Evolutionary conservation across 371 early-diverging fungal genomes (phyloP).

Genomic region (Lichtheimia ornata): DNA sequence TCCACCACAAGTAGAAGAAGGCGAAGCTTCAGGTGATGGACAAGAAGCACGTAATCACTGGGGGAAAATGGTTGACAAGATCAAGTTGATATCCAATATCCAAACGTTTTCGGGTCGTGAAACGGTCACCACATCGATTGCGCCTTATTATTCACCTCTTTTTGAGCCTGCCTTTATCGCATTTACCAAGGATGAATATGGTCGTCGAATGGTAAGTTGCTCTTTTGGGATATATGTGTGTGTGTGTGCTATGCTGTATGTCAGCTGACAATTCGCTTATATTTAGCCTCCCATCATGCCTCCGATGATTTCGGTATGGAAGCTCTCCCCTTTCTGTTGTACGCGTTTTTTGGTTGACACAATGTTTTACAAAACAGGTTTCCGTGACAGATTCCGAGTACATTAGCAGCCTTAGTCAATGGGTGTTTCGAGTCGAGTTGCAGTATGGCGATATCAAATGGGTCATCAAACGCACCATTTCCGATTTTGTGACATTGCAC

Average conservation of each 20-base stretch:
- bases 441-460: slow-evolving; percentile 82
- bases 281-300: slow-evolving; percentile 45
- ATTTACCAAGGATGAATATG: slow-evolving; percentile 45
- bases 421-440: slow-evolving; percentile 71
- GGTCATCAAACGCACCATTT: slow-evolving; percentile 71
- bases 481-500: slow-evolving; percentile 75
- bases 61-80: slow-evolving; percentile 41
- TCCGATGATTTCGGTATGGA: slow-evolving; percentile 10
- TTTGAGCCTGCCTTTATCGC: slow-evolving; percentile 41
- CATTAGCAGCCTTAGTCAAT: slow-evolving; percentile 23
- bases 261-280: neutral
- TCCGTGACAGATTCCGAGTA: slow-evolving; percentile 62
- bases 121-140: slow-evolving; percentile 20
- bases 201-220: slow-evolving; percentile 34
- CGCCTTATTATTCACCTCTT: slow-evolving; percentile 45
- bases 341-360: neutral
- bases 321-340: slow-evolving; percentile 2
- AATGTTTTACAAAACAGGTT: slow-evolving; percentile 23
- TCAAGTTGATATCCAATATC: slow-evolving; percentile 32
- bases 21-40: slow-evolving; percentile 6
- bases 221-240: neutral
- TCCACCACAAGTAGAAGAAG: slow-evolving; percentile 2
- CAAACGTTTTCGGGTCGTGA: slow-evolving; percentile 14
- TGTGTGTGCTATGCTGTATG: neutral
- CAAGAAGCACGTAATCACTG: slow-evolving; percentile 30